phyloP scores from a whole-genome alignment of 768 basidiomycete species.

The Pisolithus marmoratus region DNA sequence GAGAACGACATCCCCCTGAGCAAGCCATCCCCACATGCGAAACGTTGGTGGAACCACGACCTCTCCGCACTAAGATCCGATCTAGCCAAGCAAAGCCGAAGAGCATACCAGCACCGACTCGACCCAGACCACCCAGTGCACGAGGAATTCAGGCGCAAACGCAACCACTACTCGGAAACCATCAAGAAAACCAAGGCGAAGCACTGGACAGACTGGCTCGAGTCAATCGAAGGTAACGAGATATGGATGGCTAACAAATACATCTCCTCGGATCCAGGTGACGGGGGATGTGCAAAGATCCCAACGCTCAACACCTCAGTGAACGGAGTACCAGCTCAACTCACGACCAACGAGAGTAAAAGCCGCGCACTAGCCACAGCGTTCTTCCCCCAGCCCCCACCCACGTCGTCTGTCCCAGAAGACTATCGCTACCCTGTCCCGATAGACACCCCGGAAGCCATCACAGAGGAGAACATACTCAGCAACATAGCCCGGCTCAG shows the following conservation, averaged over 20 bases:
- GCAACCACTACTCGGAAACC: constrained; percentile 11
- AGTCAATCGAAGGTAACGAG: constrained; percentile 4
- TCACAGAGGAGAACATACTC: constrained; percentile 7
- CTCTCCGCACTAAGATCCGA: too few species aligned
- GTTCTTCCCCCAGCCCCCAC: constrained; percentile 23
- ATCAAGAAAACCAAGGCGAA: constrained; percentile 16
- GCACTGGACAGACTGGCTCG: constrained; percentile 22
- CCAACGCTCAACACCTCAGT: too few species aligned
- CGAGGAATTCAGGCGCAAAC: constrained; percentile 3
- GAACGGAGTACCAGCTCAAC: too few species aligned
- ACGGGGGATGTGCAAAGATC: neutral
- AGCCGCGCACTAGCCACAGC: constrained; percentile 7
- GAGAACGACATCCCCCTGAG: constrained; percentile 12
- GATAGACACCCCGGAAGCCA: neutral
- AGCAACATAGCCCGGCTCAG: constrained; percentile 7
- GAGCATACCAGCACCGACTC: constrained; percentile 1
- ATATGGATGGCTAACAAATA: constrained; percentile 24
- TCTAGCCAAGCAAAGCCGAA: too few species aligned
- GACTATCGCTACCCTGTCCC: constrained; percentile 4
- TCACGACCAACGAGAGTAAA: constrained; percentile 16
- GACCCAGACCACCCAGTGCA: constrained; percentile 20
- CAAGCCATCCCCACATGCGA: constrained; percentile 17
- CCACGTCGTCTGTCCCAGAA: neutral
- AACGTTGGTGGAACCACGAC: constrained; percentile 32
- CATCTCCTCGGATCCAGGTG: constrained; percentile 3